These are phyloP conservation scores for Alloascoidea africana DNA, from an alignment of 805 yeast genomes.

Conservation along the genomic window DNA sequence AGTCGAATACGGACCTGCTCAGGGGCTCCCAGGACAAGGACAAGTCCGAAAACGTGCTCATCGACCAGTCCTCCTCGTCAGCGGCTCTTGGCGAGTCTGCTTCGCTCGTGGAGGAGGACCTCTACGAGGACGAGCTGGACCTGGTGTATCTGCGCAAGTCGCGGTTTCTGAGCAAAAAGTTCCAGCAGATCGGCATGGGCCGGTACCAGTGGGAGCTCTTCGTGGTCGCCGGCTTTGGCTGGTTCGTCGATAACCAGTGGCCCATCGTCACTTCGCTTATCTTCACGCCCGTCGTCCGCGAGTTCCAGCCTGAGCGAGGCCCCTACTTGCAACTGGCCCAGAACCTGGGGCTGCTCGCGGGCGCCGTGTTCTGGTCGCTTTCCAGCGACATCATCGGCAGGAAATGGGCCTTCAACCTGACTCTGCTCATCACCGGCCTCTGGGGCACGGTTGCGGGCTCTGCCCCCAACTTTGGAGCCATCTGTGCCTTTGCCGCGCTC, in stretches of 20 bases:
- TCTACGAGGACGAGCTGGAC: neutral
- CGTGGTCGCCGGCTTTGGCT: constrained; percentile 35
- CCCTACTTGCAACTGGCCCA: constrained; percentile 8
- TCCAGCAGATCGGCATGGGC: constrained; percentile 4
- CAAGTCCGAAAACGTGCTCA: too few relatives aligned
- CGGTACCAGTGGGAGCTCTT: constrained; percentile 30
- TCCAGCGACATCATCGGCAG: constrained; percentile 36
- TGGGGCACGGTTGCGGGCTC: constrained; percentile 34
- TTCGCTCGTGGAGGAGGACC: too few relatives aligned
- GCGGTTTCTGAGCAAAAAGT: constrained; percentile 1
- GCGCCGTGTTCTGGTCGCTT: constrained; percentile 35
- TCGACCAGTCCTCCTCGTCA: too few relatives aligned
- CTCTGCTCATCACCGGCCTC: constrained; percentile 27
- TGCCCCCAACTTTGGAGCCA: constrained; percentile 24
- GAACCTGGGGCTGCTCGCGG: constrained; percentile 25
- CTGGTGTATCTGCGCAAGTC: constrained; percentile 2
- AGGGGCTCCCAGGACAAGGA: too few relatives aligned
- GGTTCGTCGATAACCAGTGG: constrained; percentile 31
- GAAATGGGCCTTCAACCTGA: constrained; percentile 30
- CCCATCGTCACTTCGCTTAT: constrained; percentile 25
- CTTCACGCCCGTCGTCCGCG: constrained; percentile 31
- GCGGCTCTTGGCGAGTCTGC: too few relatives aligned
- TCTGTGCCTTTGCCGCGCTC: constrained; percentile 27
- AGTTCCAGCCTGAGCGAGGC: constrained; percentile 23
- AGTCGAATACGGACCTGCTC: too few relatives aligned